Evolutionary conservation across 176 grass and related monocot species (phyloP), one percentile per base, ranked within the genome.

Genomic region (Bonia amplexicaulis): DNA sequence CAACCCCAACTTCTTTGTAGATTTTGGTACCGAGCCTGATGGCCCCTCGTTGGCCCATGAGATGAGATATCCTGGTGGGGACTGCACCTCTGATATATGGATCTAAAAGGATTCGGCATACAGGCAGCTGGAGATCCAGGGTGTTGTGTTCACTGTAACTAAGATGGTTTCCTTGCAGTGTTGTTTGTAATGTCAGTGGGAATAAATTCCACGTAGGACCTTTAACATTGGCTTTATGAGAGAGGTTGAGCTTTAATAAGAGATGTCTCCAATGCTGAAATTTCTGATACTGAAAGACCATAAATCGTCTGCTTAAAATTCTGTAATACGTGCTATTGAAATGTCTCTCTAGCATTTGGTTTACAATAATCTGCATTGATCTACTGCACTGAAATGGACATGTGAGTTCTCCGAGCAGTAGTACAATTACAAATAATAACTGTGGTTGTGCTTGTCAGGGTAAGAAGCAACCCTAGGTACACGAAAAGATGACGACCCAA

Each of bases 1-100:
- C 66, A 98, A 98, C 72, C 93, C 96, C 0, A 33, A 93, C 77
- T 98, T 98, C 75, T 98, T 98, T 17, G 91, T 95, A 27, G 93
- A 98, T 92, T 98, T 98, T 20, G 88, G 91, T 2, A 35, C 88
- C 0, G 93, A 95, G 37, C 93, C 93, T 58, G 89, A 98, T 9
- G 93, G 93, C 35, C 96, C 96, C 3, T 81, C 91, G 12, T 73
- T 98, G 77, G 93, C 96, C 23, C 96, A 98, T 65, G 96, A 98
- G 84, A 98, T 98, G 96, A 92, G 96, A 77, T 98, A 98, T 94
- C 96, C 93, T 46, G 96, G 96, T 1, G 93, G 96, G 2, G 96
- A 98, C 68, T 95, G 96, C 88, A 98, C 96, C 54, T 98, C 96
- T 78, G 91, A 98, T 87, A 98, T 95, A 84, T 98, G 96, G 96